Evolutionary conservation across 768 basidiomycete species (phyloP).

Genomic region (Hydnum rufescens): DNA sequence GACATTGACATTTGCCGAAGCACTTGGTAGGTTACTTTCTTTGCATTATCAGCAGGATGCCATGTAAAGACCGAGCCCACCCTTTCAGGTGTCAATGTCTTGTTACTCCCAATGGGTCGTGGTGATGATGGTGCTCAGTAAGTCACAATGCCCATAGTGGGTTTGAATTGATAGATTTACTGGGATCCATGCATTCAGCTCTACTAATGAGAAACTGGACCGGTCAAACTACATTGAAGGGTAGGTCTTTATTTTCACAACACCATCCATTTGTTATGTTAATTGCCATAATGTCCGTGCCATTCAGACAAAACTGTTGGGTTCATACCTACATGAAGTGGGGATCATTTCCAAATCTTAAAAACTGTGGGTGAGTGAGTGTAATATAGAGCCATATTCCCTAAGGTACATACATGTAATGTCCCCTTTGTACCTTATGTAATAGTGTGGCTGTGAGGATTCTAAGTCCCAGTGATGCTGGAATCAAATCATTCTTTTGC

Average conservation of each 20-base stretch:
- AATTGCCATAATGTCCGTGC: not conserved
- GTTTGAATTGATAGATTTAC: not conserved
- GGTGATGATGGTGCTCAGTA: constrained; percentile 90
- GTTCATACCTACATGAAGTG: constrained; percentile 64
- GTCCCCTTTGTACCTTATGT: too few species aligned
- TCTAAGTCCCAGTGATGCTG: too few species aligned
- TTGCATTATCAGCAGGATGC: not conserved
- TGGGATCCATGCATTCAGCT: constrained; percentile 24
- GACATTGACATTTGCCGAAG: constrained; percentile 83
- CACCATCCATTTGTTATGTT: not conserved
- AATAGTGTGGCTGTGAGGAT: too few species aligned
- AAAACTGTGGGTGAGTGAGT: too few species aligned
- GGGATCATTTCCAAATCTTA: constrained; percentile 18
- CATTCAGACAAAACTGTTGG: constrained; percentile 60
- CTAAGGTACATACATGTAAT: too few species aligned
- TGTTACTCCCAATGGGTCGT: constrained; percentile 81
- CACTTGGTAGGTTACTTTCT: constrained; percentile 30
- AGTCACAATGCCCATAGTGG: constrained; percentile 16
- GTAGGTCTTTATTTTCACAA: constrained; percentile 24
- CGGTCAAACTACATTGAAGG: constrained; percentile 73
- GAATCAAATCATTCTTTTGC: too few species aligned
- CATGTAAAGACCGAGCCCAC: not conserved
- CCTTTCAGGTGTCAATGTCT: constrained; percentile 40
- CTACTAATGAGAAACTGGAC: constrained; percentile 91
- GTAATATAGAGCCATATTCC: too few species aligned